A percentile compares a stretch with the other conserved stretches of the same genome.
These are phyloP conservation scores for Xylariaceae sp. DNA, from an alignment of 2,329 filamentous ascomycete genomes.

Conservation along the genomic window DNA sequence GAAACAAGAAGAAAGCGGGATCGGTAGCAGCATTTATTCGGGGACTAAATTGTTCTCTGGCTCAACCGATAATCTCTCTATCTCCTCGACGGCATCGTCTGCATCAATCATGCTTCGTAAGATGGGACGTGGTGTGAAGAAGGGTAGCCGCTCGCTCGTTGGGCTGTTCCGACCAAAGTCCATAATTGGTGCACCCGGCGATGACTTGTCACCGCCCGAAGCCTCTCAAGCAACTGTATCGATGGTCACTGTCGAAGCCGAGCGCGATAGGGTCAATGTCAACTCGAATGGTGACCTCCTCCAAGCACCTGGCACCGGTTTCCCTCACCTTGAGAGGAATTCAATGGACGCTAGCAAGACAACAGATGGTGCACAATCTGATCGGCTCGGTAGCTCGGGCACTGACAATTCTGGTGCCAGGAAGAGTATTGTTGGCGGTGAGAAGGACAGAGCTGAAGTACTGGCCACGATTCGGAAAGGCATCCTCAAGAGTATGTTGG, in stretches of 20 bases:
- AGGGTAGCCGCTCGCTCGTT: conserved; percentile 82
- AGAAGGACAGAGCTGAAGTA: conserved; percentile 85
- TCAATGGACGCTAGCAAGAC: conserved; percentile 63
- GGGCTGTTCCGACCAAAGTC: conserved; percentile 95
- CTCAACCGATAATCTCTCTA: conserved; percentile 91
- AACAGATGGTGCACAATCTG: conserved; percentile 38
- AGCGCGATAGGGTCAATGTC: conserved; percentile 77
- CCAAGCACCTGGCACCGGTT: conserved; percentile 68
- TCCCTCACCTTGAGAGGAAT: conserved; percentile 79
- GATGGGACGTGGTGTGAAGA: conserved; percentile 99
- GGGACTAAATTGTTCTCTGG: conserved; percentile 80
- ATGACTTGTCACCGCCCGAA: conserved; percentile 62
- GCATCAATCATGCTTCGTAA: conserved; percentile 94
- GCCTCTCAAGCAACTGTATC: conserved; percentile 81
- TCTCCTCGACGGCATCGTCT: conserved; percentile 84
- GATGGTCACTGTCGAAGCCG: conserved; percentile 93
- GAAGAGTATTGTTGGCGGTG: conserved; percentile 87
- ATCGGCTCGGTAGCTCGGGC: conserved; percentile 51
- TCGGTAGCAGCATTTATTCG: conserved; percentile 91
- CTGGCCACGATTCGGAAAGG: conserved; percentile 91
- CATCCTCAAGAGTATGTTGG: conserved; percentile 80
- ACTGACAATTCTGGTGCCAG: conserved; percentile 61
- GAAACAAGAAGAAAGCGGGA: conserved; percentile 85
- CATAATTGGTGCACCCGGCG: conserved; percentile 69
- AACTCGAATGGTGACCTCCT: conserved; percentile 66